A percentile compares a stretch with the other conserved stretches of the same genome.
phyloP scores from a whole-genome alignment of 202 grass and related monocot genomes.

The Hordeum pubiflorum region DNA sequence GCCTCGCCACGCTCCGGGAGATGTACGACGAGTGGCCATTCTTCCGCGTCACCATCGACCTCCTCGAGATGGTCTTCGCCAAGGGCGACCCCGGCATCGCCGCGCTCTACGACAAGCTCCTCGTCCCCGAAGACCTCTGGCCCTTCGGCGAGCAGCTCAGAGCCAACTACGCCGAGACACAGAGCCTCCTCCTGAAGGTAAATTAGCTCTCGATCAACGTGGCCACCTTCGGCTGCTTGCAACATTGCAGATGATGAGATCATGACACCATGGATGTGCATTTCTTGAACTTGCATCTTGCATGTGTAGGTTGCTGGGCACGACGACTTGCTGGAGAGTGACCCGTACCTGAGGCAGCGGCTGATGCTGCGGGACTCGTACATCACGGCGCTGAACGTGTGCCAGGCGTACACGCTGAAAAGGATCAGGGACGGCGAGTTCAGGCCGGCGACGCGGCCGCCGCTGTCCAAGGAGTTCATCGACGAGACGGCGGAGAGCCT shows the following conservation, averaged over 20 bases:
- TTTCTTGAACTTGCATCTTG: neutral
- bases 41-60: slow-evolving; percentile 66
- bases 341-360: slow-evolving; percentile 57
- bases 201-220: neutral
- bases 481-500: slow-evolving; percentile 21
- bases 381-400: slow-evolving; percentile 68
- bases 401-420: slow-evolving; percentile 65
- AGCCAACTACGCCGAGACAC: slow-evolving; percentile 52
- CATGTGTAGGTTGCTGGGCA: slow-evolving; percentile 53
- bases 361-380: slow-evolving; percentile 66
- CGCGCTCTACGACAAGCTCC: slow-evolving; percentile 52
- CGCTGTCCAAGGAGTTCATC: slow-evolving; percentile 30
- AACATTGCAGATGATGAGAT: neutral
- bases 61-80: slow-evolving; percentile 77
- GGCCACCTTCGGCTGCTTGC: neutral
- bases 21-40: slow-evolving; percentile 81
- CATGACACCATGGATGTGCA: neutral
- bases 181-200: slow-evolving; percentile 51
- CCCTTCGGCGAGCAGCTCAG: slow-evolving; percentile 52
- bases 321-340: slow-evolving; percentile 47
- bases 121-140: slow-evolving; percentile 50
- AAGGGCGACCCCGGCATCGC: slow-evolving; percentile 74
- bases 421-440: slow-evolving; percentile 47
- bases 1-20: slow-evolving; percentile 42
- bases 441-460: slow-evolving; percentile 14